Conservation (phyloP, 371 early-diverging fungal genomes). For the Chytridiales sp. region DNA sequence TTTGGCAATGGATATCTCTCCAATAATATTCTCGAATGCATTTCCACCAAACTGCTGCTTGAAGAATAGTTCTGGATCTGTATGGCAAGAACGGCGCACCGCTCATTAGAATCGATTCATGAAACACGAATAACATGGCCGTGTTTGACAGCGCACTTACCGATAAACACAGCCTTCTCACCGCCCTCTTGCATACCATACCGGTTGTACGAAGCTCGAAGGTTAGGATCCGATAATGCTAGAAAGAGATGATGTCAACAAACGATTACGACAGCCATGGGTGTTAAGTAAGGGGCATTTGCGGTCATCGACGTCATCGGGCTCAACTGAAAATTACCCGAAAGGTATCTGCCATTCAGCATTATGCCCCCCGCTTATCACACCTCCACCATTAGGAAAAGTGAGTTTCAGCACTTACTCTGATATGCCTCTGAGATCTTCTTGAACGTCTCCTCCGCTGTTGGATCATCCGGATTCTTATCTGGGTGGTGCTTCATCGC, state of each 20-base stretch:
- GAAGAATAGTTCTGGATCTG: conserved; percentile 92
- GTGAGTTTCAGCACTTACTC: too few species aligned
- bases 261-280: too few species aligned
- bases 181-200: conserved; percentile 35
- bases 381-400: too few species aligned
- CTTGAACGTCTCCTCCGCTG: conserved; percentile 91
- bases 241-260: too few species aligned
- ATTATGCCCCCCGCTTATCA: too few species aligned
- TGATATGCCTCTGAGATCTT: conserved; percentile 93
- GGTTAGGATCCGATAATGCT: conserved; percentile 79
- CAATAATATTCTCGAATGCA: conserved; percentile 89
- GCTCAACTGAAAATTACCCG: too few species aligned
- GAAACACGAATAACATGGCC: too few species aligned
- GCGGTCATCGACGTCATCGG: neutral
- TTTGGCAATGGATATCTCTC: conserved; percentile 91
- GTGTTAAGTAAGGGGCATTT: too few species aligned
- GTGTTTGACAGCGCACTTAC: too few species aligned
- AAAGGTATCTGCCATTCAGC: too few species aligned
- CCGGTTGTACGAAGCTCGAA: conserved; percentile 83
- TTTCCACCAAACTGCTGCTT: conserved; percentile 93
- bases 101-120: too few species aligned
- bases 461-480: conserved; percentile 79
- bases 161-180: conserved; percentile 9
- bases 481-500: conserved; percentile 96
- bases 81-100: too few species aligned